Percentiles rank a stretch among this genome's conserved stretches.
Conservation (phyloP, 345 rosid genomes). For the Hypericum perforatum region DNA sequence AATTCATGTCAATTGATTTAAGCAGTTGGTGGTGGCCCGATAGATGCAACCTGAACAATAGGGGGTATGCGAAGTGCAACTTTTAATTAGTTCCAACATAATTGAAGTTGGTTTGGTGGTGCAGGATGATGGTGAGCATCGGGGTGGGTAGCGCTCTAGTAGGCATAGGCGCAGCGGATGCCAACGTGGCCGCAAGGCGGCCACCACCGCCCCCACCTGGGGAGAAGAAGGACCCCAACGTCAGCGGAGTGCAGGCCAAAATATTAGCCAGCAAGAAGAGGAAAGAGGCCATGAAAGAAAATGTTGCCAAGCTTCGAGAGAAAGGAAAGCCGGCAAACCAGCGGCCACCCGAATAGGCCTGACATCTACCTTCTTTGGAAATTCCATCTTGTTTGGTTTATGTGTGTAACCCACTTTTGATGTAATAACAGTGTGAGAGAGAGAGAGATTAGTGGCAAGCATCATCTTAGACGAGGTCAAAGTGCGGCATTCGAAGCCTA, state of each 20-base stretch:
- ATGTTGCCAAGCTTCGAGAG: conserved; percentile 53
- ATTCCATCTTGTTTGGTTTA: too few species aligned
- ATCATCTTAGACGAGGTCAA: too few species aligned
- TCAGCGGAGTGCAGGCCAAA: conserved; percentile 75
- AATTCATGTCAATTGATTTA: too few species aligned
- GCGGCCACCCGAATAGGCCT: neutral
- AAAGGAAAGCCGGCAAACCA: conserved; percentile 19
- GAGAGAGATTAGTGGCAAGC: too few species aligned
- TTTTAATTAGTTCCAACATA: neutral
- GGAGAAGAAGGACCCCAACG: conserved; percentile 66
- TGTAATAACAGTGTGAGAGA: too few species aligned
- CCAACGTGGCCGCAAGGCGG: conserved; percentile 51
- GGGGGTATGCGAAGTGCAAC: neutral
- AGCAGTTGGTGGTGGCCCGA: too few species aligned
- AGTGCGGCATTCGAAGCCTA: too few species aligned
- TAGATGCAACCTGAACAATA: neutral
- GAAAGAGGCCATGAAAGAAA: conserved; percentile 39
- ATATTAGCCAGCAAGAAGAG: conserved; percentile 73
- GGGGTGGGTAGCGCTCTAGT: conserved; percentile 35
- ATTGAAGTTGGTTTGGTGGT: neutral
- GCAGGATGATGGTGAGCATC: conserved; percentile 32
- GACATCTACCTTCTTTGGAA: too few species aligned
- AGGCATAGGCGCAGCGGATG: conserved; percentile 28
- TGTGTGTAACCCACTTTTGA: too few species aligned
- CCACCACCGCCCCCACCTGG: conserved; percentile 46